Percentiles rank a stretch among this genome's conserved stretches.
Evolutionary conservation across 2,329 filamentous ascomycete species (phyloP).

Genomic region (Claviceps paspali): DNA sequence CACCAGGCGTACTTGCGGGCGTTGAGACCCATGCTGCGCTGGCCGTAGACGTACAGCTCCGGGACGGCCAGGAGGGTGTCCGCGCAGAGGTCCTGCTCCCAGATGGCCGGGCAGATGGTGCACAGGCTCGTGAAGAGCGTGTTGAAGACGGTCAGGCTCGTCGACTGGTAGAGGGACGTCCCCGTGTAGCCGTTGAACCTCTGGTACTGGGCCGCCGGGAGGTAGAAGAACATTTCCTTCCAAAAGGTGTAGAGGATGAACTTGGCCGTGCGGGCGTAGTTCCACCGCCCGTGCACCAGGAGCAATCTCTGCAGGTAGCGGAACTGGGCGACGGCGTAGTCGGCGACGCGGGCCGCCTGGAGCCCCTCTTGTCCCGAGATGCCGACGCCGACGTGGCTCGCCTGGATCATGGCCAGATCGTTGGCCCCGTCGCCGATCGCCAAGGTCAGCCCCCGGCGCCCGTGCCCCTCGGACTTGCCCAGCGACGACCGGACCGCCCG

Average conservation of each 20-base stretch:
- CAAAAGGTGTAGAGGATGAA: conserved; percentile 98
- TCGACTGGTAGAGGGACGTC: conserved; percentile 70
- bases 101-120: conserved; percentile 71
- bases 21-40: conserved; percentile 64
- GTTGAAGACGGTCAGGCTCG: conserved; percentile 75
- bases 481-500: conserved; percentile 76
- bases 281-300: conserved; percentile 92
- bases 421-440: conserved; percentile 97
- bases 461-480: conserved; percentile 32
- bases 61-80: conserved; percentile 67
- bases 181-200: conserved; percentile 73
- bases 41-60: conserved; percentile 67
- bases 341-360: conserved; percentile 86
- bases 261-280: conserved; percentile 91
- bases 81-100: conserved; percentile 64
- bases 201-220: conserved; percentile 70
- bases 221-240: conserved; percentile 93
- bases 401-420: conserved; percentile 99
- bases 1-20: conserved; percentile 63
- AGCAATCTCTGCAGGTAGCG: conserved; percentile 86
- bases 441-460: conserved; percentile 71
- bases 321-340: conserved; percentile 93
- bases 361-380: conserved; percentile 96
- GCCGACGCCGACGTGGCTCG: conserved; percentile 91
- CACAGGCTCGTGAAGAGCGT: conserved; percentile 72